These are phyloP conservation scores for Angophora floribunda DNA, from an alignment of 345 rosid species.

Conservation along the genomic window DNA sequence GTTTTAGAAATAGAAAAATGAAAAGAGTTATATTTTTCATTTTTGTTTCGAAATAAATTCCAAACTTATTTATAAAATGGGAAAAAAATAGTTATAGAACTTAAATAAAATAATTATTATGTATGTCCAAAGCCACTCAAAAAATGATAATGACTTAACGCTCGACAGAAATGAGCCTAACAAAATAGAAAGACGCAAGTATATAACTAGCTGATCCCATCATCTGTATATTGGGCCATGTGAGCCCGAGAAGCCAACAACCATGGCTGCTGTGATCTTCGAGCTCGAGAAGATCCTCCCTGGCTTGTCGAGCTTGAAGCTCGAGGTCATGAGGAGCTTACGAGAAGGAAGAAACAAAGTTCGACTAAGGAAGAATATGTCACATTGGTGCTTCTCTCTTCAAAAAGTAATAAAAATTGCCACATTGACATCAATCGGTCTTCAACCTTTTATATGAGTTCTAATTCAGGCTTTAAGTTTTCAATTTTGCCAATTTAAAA, in stretches of 20 bases:
- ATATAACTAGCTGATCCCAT: too few species aligned
- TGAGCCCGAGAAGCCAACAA: not conserved
- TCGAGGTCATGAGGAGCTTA: not conserved
- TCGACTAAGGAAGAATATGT: not conserved
- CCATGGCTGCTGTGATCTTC: not conserved
- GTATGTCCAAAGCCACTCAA: too few species aligned
- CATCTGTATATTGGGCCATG: too few species aligned
- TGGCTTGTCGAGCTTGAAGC: too few species aligned
- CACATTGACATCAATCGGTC: not conserved
- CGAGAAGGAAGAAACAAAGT: not conserved
- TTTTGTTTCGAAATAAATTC: too few species aligned
- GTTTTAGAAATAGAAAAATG: too few species aligned
- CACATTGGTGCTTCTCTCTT: not conserved
- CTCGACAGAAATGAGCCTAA: not conserved
- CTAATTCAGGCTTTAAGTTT: not conserved
- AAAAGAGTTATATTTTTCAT: too few species aligned
- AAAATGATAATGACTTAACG: not conserved
- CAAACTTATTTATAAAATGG: too few species aligned
- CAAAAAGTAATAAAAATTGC: not conserved
- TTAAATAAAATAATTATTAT: too few species aligned
- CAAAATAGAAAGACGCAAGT: not conserved
- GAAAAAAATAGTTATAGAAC: too few species aligned
- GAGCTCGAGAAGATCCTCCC: not conserved
- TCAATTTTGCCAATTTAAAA: accelerated
- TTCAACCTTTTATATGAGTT: accelerated